phyloP scores from a whole-genome alignment of 345 rosid genomes.

The Gossypium ekmanianum region DNA sequence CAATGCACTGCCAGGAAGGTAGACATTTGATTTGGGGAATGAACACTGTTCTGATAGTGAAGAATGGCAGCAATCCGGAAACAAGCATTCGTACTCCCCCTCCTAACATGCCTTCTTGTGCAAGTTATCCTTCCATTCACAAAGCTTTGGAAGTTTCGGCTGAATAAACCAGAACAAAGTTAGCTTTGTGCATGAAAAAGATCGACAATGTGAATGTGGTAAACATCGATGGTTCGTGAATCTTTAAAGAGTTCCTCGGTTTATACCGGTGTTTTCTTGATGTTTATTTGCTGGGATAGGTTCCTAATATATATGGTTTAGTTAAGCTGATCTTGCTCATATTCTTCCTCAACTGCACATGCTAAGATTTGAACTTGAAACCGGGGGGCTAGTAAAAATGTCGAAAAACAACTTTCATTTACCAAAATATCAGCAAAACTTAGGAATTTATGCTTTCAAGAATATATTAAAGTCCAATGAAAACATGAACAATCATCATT shows the following conservation, averaged over 20 bases:
- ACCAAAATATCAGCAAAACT: too few relatives aligned
- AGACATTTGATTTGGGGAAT: constrained; percentile 41
- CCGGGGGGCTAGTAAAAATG: too few relatives aligned
- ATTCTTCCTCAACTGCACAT: too few relatives aligned
- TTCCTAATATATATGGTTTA: too few relatives aligned
- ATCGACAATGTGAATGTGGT: too few relatives aligned
- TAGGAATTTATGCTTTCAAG: too few relatives aligned
- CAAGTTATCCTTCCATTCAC: neutral
- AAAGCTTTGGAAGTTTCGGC: neutral
- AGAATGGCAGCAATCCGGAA: constrained; percentile 23
- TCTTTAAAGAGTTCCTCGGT: neutral
- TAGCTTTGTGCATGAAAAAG: constrained; percentile 33
- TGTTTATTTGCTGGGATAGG: too few relatives aligned
- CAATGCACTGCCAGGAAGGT: constrained; percentile 46
- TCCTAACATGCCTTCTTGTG: constrained; percentile 9
- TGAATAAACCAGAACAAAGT: constrained; percentile 60
- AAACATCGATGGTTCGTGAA: too few relatives aligned
- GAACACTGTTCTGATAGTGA: constrained; percentile 36
- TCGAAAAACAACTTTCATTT: too few relatives aligned
- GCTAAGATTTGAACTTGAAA: neutral
- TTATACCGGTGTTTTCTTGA: neutral
- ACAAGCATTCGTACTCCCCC: constrained; percentile 8
- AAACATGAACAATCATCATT: neutral
- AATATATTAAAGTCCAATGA: neutral
- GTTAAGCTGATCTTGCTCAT: too few relatives aligned